Evolutionary conservation across 345 rosid genomes (phyloP), one percentile per base, ranked within the genome.

Genomic region (Angophora floribunda): DNA sequence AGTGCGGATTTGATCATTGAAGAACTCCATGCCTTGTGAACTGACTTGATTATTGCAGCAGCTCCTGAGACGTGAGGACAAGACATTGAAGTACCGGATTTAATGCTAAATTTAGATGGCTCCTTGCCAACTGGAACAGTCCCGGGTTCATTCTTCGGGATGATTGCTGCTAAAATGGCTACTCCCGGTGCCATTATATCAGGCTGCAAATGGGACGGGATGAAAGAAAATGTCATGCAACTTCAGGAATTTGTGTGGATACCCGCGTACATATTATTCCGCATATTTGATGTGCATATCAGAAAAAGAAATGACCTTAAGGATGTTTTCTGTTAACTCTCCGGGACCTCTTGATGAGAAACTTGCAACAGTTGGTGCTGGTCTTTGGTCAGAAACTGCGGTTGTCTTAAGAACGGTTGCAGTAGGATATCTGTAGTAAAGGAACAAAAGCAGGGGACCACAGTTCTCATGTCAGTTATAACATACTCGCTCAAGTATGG

Each of bases 311-410:
- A 59, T 15, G 36, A 96, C 99, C 99, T 96, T 96, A 86, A 96
- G 95, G 89, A 96, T 95, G 93, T 94, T 94, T 87, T 95, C 95
- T 44, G 99, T 94, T 26, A 92, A 91, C 55, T 87, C 89, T 47
- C 91, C 94, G 16, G 99, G 99, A 55, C 99, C 99, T 90, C 97
- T 93, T 9, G 99, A 95, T 55, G 99, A 96, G 92, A 96, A 96
- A 93, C 61, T 65, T 85, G 99, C 96, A 86, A 95, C 95, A n/a
- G 92, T 91, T 9, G 99, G 99, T n/a, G 97, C 99, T 41, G 98
- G 99, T 88, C 85, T 95, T 32, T 88, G 67, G 44, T 78, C 87
- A 28, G 87, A 89, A 87, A 94, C 88, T 51, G 90, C 93, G 80
- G 63, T 86, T 24, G 96, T 89, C 21, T 96, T 90, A 84, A 93